Evolutionary conservation across 768 basidiomycete species (phyloP).

Genomic region (Macrocybe gigantea): DNA sequence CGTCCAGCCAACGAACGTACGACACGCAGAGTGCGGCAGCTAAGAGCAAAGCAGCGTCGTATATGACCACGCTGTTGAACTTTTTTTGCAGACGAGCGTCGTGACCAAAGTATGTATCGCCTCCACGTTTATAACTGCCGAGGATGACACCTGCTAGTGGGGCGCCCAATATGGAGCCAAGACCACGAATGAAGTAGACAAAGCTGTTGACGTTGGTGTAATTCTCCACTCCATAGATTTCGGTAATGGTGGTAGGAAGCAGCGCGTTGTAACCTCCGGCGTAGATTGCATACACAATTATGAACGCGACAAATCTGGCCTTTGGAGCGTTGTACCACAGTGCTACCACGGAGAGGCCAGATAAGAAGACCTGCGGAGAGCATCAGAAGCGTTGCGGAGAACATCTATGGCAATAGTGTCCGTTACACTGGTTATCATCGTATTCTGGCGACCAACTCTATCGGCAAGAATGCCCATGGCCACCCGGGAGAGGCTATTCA

Average conservation of each 20-base stretch:
- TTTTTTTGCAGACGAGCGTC: conserved; percentile 14
- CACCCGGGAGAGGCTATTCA: conserved; percentile 35
- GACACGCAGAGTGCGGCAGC: conserved; percentile 30
- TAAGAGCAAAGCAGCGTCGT: conserved; percentile 28
- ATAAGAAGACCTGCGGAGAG: conserved; percentile 28
- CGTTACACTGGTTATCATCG: conserved; percentile 31
- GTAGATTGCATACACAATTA: conserved; percentile 34
- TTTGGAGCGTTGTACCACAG: conserved; percentile 36
- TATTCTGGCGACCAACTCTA: conserved; percentile 37
- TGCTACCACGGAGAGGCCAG: conserved; percentile 30
- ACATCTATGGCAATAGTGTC: not conserved
- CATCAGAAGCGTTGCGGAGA: not conserved
- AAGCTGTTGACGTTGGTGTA: conserved; percentile 35
- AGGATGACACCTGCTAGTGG: conserved; percentile 36
- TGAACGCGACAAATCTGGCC: conserved; percentile 31
- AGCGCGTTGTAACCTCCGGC: conserved; percentile 41
- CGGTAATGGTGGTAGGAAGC: conserved; percentile 36
- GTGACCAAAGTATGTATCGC: not conserved
- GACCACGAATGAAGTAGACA: conserved; percentile 35
- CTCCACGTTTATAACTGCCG: conserved; percentile 22
- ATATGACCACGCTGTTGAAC: conserved; percentile 32
- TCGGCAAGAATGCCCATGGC: conserved; percentile 37
- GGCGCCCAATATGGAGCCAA: conserved; percentile 34
- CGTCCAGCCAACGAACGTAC: conserved; percentile 37
- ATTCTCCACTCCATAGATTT: conserved; percentile 36